phyloP scores from a whole-genome alignment of 2,329 filamentous ascomycete genomes.

The Epichloe festucae region DNA sequence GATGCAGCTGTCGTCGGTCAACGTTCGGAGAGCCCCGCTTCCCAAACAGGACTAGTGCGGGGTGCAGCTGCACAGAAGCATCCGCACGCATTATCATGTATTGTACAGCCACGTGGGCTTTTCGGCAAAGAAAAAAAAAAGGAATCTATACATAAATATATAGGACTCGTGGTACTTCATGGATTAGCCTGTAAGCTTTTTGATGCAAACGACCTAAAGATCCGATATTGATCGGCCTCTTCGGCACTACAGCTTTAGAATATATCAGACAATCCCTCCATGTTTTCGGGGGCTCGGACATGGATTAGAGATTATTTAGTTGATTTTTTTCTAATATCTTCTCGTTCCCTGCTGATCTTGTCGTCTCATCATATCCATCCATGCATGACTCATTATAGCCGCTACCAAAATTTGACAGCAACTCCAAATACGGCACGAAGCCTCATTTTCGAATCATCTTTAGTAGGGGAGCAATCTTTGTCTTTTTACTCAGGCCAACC shows the following conservation, averaged over 20 bases:
- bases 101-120: too few relatives aligned
- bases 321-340: background rate
- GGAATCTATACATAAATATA: too few relatives aligned
- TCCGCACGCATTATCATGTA: too few relatives aligned
- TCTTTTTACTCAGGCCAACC: constrained; percentile 38
- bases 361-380: background rate
- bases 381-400: background rate
- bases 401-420: background rate
- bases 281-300: background rate
- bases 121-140: too few relatives aligned
- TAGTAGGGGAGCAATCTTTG: constrained; percentile 37
- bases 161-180: too few relatives aligned
- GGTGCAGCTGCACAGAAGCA: constrained; percentile 5
- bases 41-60: constrained; percentile 17
- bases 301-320: background rate
- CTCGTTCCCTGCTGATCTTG: background rate
- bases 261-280: too few relatives aligned
- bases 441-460: constrained; percentile 33
- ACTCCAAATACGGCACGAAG: background rate
- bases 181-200: too few relatives aligned
- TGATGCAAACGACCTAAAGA: too few relatives aligned
- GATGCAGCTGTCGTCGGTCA: constrained; percentile 6
- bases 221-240: too few relatives aligned
- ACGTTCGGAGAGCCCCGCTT: constrained; percentile 10
- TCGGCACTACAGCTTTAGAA: too few relatives aligned